Evolutionary conservation across 176 grass and related monocot species (phyloP), one percentile per base, ranked within the genome.

Genomic region (Musa beccarii): DNA sequence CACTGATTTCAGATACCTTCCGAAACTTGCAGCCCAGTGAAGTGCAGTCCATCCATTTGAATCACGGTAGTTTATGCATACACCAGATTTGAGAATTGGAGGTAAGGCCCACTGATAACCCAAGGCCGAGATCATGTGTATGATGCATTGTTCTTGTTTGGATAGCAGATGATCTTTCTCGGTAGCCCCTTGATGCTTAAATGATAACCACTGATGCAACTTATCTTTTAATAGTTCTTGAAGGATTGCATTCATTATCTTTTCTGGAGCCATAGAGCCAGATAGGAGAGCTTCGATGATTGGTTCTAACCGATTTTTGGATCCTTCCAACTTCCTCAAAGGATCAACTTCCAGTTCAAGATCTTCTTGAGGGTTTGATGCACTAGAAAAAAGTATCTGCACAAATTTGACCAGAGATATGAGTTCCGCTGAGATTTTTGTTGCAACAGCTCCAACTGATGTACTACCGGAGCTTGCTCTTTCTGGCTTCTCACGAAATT

Each of bases 21-120:
- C 88, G 55, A 94, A 99, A 79, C 73, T 76, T 79, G 91, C 86
- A 79, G 91, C 91, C 95, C 95, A 99, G 81, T 99, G 95, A 65
- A 99, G 86, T 69, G 88, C 90, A 66, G 88, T 91, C 90, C 90
- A 94, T 76, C 95, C 90, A 85, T 89, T 84, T 81, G 83, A 55
- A 86, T 99, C 95, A 56, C 95, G 90, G 74, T 78, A 94, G 69
- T 99, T 99, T 89, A 99, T 68, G 84, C 75, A 78, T 23, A 99
- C 80, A 23, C 86, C 84, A 43, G 82, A 86, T 80, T n/a, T 82
- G 82, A 99, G 83, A 28, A 99, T 76, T 61, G 80, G 79, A 11
- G 84, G 69, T 79, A 99, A 83, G 51, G 80, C 86, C 78, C 83
- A 92, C 50, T 81, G 66, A 63, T 85, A 99, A 66, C 95, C 95